A percentile compares a stretch with the other conserved stretches of the same genome.
Conservation (phyloP, 768 basidiomycete species). For the Tulasnella sp. region DNA sequence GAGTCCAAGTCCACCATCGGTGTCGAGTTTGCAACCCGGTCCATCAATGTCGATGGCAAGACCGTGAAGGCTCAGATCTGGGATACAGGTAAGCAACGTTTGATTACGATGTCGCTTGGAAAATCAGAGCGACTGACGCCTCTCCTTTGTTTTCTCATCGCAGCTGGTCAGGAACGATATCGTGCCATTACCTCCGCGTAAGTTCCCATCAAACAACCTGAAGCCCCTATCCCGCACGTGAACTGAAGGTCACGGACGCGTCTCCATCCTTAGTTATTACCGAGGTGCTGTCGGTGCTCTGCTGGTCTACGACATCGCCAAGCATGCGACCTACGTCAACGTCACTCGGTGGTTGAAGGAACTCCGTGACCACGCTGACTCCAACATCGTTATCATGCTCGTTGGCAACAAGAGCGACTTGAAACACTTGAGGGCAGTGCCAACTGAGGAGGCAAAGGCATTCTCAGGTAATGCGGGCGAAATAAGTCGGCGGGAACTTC, state of each 20-base stretch:
- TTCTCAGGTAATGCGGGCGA: conserved; percentile 65
- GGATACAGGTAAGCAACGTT: conserved; percentile 79
- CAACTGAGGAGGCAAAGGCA: conserved; percentile 93
- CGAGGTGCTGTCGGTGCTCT: conserved; percentile 93
- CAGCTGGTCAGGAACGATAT: conserved; percentile 52
- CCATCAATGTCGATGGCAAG: conserved; percentile 93
- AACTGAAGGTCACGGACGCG: not conserved
- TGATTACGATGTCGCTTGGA: not conserved
- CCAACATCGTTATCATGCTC: conserved; percentile 92
- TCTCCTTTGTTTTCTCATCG: not conserved
- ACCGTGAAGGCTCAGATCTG: conserved; percentile 97
- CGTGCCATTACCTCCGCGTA: conserved; percentile 51
- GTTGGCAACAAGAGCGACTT: conserved; percentile 99
- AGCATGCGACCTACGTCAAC: conserved; percentile 90
- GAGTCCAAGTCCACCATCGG: conserved; percentile 99
- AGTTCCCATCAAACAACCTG: conserved; percentile 25
- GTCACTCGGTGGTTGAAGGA: conserved; percentile 97
- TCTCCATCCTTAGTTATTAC: conserved; percentile 66
- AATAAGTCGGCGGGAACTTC: not conserved
- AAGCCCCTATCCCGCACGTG: not conserved
- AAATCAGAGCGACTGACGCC: not conserved
- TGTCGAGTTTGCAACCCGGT: conserved; percentile 96
- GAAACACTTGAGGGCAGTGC: conserved; percentile 92
- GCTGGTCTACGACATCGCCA: conserved; percentile 90
- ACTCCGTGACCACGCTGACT: conserved; percentile 89